Percentiles rank a stretch among this genome's conserved stretches.
phyloP scores from a whole-genome alignment of 2,329 filamentous ascomycete genomes.

The Monosporascus sp. region DNA sequence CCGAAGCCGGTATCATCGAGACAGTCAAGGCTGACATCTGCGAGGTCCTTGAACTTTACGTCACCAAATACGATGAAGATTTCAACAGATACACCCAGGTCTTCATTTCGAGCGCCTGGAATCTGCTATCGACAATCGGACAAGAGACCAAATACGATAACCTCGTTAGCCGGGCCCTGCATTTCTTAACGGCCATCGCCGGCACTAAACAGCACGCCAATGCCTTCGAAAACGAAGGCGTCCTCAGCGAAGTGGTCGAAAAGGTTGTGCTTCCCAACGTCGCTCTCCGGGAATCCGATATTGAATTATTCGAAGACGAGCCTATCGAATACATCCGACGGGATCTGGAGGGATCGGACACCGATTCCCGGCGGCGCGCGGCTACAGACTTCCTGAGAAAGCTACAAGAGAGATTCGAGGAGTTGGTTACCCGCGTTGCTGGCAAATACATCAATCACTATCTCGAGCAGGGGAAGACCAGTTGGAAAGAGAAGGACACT shows the following conservation, averaged over 20 bases:
- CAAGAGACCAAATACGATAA: constrained; percentile 89
- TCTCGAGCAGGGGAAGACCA: constrained; percentile 69
- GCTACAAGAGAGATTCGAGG: constrained; percentile 83
- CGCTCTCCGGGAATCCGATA: constrained; percentile 82
- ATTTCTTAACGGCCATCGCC: constrained; percentile 89
- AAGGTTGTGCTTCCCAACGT: constrained; percentile 95
- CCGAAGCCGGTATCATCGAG: constrained; percentile 78
- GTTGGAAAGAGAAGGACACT: constrained; percentile 98
- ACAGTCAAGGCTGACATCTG: constrained; percentile 91
- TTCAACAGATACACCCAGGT: constrained; percentile 75
- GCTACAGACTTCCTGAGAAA: constrained; percentile 92
- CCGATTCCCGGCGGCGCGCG: constrained; percentile 83
- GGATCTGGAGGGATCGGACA: constrained; percentile 93
- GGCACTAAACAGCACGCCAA: constrained; percentile 71
- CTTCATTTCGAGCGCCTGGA: constrained; percentile 90
- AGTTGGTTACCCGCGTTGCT: constrained; percentile 79
- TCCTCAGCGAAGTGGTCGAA: constrained; percentile 82
- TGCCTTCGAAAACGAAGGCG: constrained; percentile 77
- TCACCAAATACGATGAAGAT: constrained; percentile 92
- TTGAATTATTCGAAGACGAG: constrained; percentile 96
- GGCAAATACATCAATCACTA: constrained; percentile 84
- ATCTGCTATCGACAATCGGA: constrained; percentile 78
- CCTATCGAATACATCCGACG: constrained; percentile 96
- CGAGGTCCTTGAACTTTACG: constrained; percentile 82
- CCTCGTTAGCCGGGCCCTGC: constrained; percentile 87